phyloP scores from a whole-genome alignment of 768 basidiomycete genomes.

The Sutorius australiensis region DNA sequence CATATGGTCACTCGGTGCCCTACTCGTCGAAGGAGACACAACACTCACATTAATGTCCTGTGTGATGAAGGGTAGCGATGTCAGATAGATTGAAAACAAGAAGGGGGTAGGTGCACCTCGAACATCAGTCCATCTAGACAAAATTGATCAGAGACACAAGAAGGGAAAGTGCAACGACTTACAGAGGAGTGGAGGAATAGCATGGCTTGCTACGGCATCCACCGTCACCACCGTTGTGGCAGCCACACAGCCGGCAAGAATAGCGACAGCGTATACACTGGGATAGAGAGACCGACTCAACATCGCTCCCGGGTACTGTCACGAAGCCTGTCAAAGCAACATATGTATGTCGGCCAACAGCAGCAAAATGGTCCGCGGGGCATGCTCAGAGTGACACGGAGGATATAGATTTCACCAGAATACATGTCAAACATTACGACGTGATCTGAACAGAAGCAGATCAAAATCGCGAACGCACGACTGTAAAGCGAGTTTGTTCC shows the following conservation, averaged over 20 bases:
- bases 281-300: neutral
- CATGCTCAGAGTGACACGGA: neutral
- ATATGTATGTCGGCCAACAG: constrained; percentile 4
- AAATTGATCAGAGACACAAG: neutral
- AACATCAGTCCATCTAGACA: constrained; percentile 55
- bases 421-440: neutral
- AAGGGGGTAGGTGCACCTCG: constrained; percentile 38
- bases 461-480: neutral
- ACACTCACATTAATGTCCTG: constrained; percentile 61
- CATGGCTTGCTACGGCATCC: constrained; percentile 45
- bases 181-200: constrained; percentile 34
- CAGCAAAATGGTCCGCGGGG: constrained; percentile 1
- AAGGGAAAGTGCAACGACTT: constrained; percentile 43
- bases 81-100: neutral
- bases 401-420: neutral
- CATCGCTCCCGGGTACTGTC: constrained; percentile 10
- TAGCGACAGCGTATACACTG: neutral
- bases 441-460: neutral
- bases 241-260: constrained; percentile 2
- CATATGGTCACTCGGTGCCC: neutral
- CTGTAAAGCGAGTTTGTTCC: neutral
- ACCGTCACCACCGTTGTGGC: constrained; percentile 37
- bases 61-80: neutral
- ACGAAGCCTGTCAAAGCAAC: neutral
- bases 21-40: neutral